Percentiles rank a stretch among this genome's conserved stretches.
Evolutionary conservation across 148 eudicot species (phyloP).

Genomic region (Silene uniflora): DNA sequence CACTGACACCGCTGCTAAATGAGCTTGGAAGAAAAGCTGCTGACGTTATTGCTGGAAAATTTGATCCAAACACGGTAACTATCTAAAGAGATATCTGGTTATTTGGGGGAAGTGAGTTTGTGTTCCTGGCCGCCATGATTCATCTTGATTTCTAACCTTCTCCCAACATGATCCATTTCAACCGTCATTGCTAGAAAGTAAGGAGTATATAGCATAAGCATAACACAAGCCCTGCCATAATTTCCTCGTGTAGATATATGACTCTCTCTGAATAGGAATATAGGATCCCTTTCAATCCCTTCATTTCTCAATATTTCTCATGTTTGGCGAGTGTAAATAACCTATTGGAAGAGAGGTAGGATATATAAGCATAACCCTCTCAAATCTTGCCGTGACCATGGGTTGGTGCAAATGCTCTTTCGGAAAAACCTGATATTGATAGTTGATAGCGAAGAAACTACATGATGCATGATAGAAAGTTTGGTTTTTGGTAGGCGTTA

Average conservation of each 20-base stretch:
- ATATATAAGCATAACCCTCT: background rate
- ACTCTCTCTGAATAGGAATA: no score
- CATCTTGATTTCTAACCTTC: no score
- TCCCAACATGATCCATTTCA: no score
- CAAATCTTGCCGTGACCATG: background rate
- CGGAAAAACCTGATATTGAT: background rate
- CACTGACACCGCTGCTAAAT: constrained; percentile 82
- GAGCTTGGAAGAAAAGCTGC: constrained; percentile 87
- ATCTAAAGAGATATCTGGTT: background rate
- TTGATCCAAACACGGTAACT: constrained; percentile 63
- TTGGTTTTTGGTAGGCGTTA: background rate
- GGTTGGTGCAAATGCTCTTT: constrained; percentile 4
- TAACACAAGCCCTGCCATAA: background rate
- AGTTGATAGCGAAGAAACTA: background rate
- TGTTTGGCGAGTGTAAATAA: no score
- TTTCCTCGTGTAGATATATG: no score
- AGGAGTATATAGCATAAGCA: background rate
- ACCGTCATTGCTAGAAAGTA: no score
- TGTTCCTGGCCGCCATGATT: no score
- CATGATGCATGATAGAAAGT: background rate
- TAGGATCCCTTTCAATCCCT: no score
- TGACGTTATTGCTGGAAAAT: constrained; percentile 62
- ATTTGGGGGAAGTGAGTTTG: no score
- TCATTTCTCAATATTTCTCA: no score
- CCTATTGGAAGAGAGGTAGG: no score